Conservation (phyloP, 2,329 filamentous ascomycete species). For the Colletotrichum sp. region DNA sequence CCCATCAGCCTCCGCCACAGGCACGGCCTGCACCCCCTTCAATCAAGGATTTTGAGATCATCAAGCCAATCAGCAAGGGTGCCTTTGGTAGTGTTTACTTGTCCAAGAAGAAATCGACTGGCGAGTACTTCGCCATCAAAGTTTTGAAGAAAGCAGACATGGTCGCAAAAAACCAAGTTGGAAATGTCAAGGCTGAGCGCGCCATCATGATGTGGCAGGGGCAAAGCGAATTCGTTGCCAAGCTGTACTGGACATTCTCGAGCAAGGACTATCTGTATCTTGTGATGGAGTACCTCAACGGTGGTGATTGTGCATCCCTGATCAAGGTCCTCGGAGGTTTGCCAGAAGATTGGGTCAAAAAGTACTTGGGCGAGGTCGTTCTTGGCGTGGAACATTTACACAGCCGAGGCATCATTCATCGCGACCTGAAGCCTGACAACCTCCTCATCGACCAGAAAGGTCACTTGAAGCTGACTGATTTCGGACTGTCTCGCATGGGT, state of each 20-base stretch:
- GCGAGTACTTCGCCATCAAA: conserved; percentile 98
- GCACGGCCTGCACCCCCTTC: conserved; percentile 90
- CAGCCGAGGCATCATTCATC: conserved; percentile 91
- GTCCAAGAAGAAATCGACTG: conserved; percentile 97
- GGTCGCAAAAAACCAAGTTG: conserved; percentile 99
- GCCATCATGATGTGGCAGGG: conserved; percentile 99
- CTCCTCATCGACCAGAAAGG: conserved; percentile 96
- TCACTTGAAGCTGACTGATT: conserved; percentile 96
- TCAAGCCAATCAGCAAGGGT: conserved; percentile 98
- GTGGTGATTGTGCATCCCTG: conserved; percentile 93
- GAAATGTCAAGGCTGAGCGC: conserved; percentile 97
- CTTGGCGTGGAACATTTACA: conserved; percentile 97
- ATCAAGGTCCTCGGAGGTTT: conserved; percentile 93
- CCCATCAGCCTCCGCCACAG: conserved; percentile 80
- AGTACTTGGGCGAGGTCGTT: conserved; percentile 94
- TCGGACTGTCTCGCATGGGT: conserved; percentile 96
- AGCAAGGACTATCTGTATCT: conserved; percentile 99
- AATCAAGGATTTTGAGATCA: conserved; percentile 99
- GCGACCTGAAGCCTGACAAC: conserved; percentile 96
- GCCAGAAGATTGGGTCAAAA: conserved; percentile 97
- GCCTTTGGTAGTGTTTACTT: conserved; percentile 98
- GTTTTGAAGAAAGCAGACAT: conserved; percentile 99
- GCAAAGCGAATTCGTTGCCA: conserved; percentile 98
- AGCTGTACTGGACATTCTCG: conserved; percentile 99
- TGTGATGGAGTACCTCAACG: conserved; percentile 99